Evolutionary conservation across 495 filamentous ascomycete genomes (phyloP).

Genomic region (Letharia lupina): DNA sequence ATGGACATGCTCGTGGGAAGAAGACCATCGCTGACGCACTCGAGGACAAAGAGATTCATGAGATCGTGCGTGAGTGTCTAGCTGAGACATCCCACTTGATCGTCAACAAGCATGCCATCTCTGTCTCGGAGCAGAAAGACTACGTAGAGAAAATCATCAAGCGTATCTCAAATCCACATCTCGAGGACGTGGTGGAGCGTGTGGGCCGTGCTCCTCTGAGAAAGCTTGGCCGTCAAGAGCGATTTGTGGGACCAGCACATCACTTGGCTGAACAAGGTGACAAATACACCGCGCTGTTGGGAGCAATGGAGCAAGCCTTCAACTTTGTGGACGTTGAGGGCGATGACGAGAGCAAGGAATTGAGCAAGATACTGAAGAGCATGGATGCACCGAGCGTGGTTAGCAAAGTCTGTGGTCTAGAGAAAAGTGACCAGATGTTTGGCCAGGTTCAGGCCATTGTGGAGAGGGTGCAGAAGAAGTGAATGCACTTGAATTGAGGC

Average conservation of each 20-base stretch:
- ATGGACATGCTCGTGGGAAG: constrained; percentile 76
- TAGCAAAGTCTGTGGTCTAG: constrained; percentile 64
- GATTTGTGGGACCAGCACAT: constrained; percentile 86
- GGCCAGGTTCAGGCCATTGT: constrained; percentile 61
- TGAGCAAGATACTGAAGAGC: constrained; percentile 73
- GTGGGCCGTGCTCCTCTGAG: constrained; percentile 90
- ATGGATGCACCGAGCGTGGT: constrained; percentile 59
- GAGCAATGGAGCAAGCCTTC: constrained; percentile 75
- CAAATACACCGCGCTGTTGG: constrained; percentile 60
- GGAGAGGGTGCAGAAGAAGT: constrained; percentile 58
- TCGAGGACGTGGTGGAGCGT: constrained; percentile 88
- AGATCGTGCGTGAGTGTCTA: constrained; percentile 65
- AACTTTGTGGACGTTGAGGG: constrained; percentile 86
- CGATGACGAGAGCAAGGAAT: constrained; percentile 74
- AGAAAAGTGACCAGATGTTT: constrained; percentile 64
- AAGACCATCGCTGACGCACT: constrained; percentile 80
- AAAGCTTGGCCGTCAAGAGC: constrained; percentile 86
- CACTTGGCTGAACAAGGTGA: constrained; percentile 71
- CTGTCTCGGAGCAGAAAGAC: constrained; percentile 64
- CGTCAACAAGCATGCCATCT: constrained; percentile 74
- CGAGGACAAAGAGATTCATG: constrained; percentile 56
- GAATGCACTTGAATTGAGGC: background rate
- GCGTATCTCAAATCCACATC: constrained; percentile 89
- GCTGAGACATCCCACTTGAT: constrained; percentile 79
- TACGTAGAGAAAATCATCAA: constrained; percentile 89